Conservation (phyloP, 1,284 basidiomycete species). For the Lentinus polychrous region DNA sequence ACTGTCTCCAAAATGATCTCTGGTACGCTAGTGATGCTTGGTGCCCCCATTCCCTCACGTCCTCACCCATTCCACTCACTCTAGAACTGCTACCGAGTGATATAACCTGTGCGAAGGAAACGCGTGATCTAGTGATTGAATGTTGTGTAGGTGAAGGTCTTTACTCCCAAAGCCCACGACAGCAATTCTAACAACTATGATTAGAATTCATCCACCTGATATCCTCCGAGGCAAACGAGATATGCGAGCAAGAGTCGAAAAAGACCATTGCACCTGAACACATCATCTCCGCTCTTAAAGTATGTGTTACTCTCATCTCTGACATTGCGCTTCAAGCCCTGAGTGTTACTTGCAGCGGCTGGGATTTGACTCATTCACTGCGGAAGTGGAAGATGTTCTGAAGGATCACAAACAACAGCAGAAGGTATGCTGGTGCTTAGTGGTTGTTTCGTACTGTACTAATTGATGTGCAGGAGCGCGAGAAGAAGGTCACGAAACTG, state of each 20-base stretch:
- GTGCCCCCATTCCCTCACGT: neutral
- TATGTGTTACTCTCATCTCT: constrained; percentile 28
- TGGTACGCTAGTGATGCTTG: constrained; percentile 45
- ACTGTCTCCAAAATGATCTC: constrained; percentile 96
- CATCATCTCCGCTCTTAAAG: constrained; percentile 88
- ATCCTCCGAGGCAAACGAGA: constrained; percentile 96
- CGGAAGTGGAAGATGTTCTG: constrained; percentile 87
- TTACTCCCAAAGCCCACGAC: neutral
- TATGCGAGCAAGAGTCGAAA: constrained; percentile 97
- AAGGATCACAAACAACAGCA: constrained; percentile 94
- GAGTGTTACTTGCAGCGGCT: constrained; percentile 49
- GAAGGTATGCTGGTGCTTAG: constrained; percentile 50
- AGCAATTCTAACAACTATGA: constrained; percentile 4
- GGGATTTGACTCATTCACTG: constrained; percentile 84
- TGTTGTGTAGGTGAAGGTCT: constrained; percentile 87
- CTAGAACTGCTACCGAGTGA: constrained; percentile 89
- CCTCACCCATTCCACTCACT: constrained; percentile 2
- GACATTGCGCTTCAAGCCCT: constrained; percentile 7
- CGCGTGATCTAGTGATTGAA: constrained; percentile 93
- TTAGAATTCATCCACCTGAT: constrained; percentile 97
- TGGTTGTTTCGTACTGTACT: constrained; percentile 8
- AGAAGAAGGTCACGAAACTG: constrained; percentile 85
- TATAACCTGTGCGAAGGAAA: constrained; percentile 91
- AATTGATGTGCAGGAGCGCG: constrained; percentile 54
- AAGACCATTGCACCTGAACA: constrained; percentile 99